Percentiles rank a stretch among this genome's conserved stretches.
These are phyloP conservation scores for Tinospora cordifolia DNA, from an alignment of 164 flowering plant genomes.

Conservation along the genomic window DNA sequence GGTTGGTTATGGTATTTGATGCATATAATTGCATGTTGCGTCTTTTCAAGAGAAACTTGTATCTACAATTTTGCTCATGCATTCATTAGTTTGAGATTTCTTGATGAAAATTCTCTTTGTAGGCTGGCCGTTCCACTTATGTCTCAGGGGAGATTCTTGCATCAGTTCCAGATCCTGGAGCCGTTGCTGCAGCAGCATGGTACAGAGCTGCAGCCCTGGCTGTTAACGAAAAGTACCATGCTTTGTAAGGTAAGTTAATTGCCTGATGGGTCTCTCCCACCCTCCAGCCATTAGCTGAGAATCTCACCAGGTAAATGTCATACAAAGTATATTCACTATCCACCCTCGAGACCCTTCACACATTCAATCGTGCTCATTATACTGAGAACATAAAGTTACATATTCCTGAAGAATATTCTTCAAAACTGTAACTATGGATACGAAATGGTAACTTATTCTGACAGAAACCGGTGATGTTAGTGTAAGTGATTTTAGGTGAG, in stretches of 20 bases:
- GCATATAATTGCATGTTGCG: neutral
- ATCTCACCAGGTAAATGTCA: neutral
- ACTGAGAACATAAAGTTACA: too few species aligned
- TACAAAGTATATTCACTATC: neutral
- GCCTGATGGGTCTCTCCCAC: neutral
- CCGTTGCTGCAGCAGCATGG: constrained; percentile 94
- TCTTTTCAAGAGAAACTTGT: neutral
- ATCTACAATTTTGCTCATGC: neutral
- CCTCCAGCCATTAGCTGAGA: neutral
- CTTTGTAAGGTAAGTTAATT: neutral
- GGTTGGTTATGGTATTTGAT: neutral
- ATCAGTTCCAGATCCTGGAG: constrained; percentile 91
- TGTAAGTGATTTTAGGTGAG: too few species aligned
- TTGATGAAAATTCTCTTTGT: constrained; percentile 6
- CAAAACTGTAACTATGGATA: too few species aligned
- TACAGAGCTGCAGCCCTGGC: constrained; percentile 87
- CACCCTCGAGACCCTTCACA: neutral
- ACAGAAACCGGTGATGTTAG: too few species aligned
- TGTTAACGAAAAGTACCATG: constrained; percentile 36
- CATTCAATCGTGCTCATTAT: too few species aligned
- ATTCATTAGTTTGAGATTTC: neutral
- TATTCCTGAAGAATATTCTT: too few species aligned
- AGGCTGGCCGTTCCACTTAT: constrained; percentile 97
- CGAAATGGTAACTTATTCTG: too few species aligned
- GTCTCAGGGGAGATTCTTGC: constrained; percentile 61